These are phyloP conservation scores for Wallacemonas sp. DNA, from an alignment of 208 protist species.

Conservation along the genomic window DNA sequence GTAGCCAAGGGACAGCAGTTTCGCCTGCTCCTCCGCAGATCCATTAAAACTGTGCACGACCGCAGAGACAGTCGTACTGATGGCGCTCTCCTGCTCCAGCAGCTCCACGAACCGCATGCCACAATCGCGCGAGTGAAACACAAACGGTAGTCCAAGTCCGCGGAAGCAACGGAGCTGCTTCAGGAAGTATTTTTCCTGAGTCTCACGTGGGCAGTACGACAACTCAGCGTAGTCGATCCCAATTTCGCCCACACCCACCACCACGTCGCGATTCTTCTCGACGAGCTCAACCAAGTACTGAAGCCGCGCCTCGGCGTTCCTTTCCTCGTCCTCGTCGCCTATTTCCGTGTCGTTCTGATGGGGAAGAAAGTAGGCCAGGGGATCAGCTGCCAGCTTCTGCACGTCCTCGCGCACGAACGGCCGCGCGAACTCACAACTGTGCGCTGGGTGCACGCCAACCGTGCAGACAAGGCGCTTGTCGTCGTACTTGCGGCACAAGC, in stretches of 20 bases:
- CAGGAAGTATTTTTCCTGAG: slow-evolving; percentile 76
- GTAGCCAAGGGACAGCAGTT: slow-evolving; percentile 74
- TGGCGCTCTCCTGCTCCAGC: slow-evolving; percentile 31
- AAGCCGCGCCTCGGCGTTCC: slow-evolving; percentile 42
- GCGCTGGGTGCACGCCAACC: slow-evolving; percentile 85
- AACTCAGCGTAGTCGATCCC: slow-evolving; percentile 93
- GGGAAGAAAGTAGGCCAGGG: background rate
- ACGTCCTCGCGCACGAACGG: slow-evolving; percentile 46
- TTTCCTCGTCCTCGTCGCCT: slow-evolving; percentile 19
- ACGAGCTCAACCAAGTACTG: slow-evolving; percentile 57
- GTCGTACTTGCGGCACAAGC: slow-evolving; percentile 67
- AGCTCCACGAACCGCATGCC: slow-evolving; percentile 80
- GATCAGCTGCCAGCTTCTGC: background rate
- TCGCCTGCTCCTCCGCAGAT: slow-evolving; percentile 71
- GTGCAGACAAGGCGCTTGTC: slow-evolving; percentile 61
- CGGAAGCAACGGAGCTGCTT: slow-evolving; percentile 59
- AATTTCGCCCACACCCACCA: slow-evolving; percentile 89
- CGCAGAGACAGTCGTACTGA: slow-evolving; percentile 13
- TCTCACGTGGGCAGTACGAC: slow-evolving; percentile 62
- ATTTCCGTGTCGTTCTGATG: slow-evolving; percentile 7
- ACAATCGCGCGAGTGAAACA: slow-evolving; percentile 92
- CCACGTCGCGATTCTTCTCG: slow-evolving; percentile 73
- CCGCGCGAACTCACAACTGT: slow-evolving; percentile 65
- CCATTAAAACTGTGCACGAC: slow-evolving; percentile 97
- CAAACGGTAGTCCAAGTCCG: slow-evolving; percentile 73